Evolutionary conservation across 257 asterid genomes (phyloP).

Genomic region (Knoxia roxburghii): DNA sequence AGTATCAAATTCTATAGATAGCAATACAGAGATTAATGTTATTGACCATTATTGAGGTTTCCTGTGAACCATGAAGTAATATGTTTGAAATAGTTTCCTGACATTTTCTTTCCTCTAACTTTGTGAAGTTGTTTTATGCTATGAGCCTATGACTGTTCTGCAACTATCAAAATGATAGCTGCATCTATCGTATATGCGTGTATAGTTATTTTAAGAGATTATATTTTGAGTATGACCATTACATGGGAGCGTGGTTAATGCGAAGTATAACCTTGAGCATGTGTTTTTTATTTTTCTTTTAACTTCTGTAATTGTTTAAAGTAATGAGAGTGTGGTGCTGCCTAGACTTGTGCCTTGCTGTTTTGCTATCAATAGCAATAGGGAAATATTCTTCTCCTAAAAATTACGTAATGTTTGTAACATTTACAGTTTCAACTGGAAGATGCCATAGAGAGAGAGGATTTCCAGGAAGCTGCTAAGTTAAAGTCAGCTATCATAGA

Average conservation of each 20-base stretch:
- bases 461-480: constrained; percentile 77
- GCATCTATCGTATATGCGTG: background rate
- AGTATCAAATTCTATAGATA: background rate
- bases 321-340: background rate
- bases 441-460: constrained; percentile 86
- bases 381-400: constrained; percentile 4
- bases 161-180: background rate
- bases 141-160: background rate
- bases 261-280: background rate
- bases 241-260: background rate
- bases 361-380: background rate
- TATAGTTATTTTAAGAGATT: no score
- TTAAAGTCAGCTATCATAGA: constrained; percentile 64
- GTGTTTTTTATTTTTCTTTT: background rate
- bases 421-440: constrained; percentile 77
- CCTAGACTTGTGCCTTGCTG: background rate
- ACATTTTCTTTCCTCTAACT: background rate
- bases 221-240: background rate
- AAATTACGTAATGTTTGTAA: constrained; percentile 10
- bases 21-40: background rate
- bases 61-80: background rate
- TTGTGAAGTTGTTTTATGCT: background rate
- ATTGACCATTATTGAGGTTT: background rate
- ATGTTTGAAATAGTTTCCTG: background rate
- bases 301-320: background rate